Conservation (phyloP, 495 filamentous ascomycete genomes). For the Talaromyces proteolyticus region DNA sequence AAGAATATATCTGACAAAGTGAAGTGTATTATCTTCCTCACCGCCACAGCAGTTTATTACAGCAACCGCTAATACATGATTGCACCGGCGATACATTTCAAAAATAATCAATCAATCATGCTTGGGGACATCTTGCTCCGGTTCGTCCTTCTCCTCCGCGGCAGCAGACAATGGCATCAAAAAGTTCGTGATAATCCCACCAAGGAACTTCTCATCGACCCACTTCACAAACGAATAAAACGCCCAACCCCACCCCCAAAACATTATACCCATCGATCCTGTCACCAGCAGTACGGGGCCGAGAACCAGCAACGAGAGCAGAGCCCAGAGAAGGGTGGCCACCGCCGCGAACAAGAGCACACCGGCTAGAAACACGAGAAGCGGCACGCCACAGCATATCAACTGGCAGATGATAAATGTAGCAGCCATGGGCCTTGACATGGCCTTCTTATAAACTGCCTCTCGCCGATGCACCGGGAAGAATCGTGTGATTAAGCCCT, state of each 20-base stretch:
- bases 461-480: conserved; percentile 24
- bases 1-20: no score
- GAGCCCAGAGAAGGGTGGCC: conserved; percentile 25
- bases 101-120: background rate
- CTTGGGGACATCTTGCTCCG: background rate
- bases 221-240: conserved; percentile 31
- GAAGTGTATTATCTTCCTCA: no score
- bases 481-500: conserved; percentile 18
- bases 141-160: background rate
- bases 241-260: conserved; percentile 38
- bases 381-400: conserved; percentile 31
- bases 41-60: no score
- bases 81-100: no score
- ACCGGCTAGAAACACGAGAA: conserved; percentile 29
- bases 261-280: conserved; percentile 28
- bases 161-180: conserved; percentile 19
- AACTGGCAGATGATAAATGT: conserved; percentile 31
- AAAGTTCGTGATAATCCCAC: conserved; percentile 24
- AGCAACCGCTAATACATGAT: no score
- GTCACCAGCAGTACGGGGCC: conserved; percentile 30
- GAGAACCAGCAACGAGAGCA: conserved; percentile 29
- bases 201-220: conserved; percentile 27
- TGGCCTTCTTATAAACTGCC: conserved; percentile 22
- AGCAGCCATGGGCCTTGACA: conserved; percentile 23
- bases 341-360: conserved; percentile 30